Conservation (phyloP, 2,329 filamentous ascomycete genomes). For the Corniculantispora saksenae region DNA sequence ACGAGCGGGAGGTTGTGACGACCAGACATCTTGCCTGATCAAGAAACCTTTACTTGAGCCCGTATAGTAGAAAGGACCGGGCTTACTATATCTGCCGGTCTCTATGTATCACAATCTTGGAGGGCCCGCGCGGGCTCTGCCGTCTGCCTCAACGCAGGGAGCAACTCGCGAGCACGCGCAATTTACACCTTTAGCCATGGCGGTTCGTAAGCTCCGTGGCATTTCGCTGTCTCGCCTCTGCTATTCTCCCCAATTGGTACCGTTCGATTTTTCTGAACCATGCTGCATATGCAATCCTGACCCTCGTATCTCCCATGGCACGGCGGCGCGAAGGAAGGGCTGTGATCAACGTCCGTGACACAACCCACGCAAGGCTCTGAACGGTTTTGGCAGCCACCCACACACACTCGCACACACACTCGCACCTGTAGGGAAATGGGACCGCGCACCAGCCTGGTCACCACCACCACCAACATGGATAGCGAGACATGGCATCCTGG, state of each 20-base stretch:
- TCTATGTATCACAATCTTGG: neutral
- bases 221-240: neutral
- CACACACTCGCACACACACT: no score
- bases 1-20: neutral
- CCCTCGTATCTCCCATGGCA: neutral
- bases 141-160: neutral
- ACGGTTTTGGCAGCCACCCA: neutral
- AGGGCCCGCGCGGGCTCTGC: neutral
- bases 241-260: neutral
- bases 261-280: neutral
- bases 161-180: neutral
- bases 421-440: neutral
- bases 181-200: no score
- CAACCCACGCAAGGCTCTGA: neutral
- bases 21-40: neutral
- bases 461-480: neutral
- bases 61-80: neutral
- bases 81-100: neutral
- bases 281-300: neutral
- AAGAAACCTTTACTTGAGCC: neutral
- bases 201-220: no score
- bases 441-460: neutral
- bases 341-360: neutral
- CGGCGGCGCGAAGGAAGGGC: neutral
- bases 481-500: slow-evolving; percentile 1